phyloP scores from a whole-genome alignment of 305 asterid genomes.

The Andrographis paniculata region DNA sequence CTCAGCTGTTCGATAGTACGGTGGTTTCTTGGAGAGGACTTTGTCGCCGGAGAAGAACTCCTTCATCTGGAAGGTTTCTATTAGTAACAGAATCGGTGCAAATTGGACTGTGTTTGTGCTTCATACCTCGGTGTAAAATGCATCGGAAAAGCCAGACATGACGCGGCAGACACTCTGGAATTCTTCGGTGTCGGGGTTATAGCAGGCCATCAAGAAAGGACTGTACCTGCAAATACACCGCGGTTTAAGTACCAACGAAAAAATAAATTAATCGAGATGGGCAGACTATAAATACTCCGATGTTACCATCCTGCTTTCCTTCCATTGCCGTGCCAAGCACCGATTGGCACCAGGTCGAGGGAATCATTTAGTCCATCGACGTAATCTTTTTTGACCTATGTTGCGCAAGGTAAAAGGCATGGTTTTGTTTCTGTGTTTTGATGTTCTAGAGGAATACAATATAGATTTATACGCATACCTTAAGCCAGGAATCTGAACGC shows the following conservation, averaged over 20 bases:
- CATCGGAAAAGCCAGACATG: slow-evolving; percentile 90
- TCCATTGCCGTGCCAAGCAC: slow-evolving; percentile 97
- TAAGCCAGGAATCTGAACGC: slow-evolving; percentile 93
- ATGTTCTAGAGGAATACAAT: too few species aligned
- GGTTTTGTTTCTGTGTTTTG: too few species aligned
- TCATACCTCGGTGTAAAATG: slow-evolving; percentile 67
- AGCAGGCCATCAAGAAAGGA: slow-evolving; percentile 92
- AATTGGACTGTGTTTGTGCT: too few species aligned
- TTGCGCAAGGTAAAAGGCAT: slow-evolving; percentile 23
- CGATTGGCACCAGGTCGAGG: slow-evolving; percentile 89
- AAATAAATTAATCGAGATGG: background rate
- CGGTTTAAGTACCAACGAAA: slow-evolving; percentile 1
- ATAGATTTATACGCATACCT: slow-evolving; percentile 51
- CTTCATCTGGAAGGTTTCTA: slow-evolving; percentile 68
- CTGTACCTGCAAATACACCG: slow-evolving; percentile 53
- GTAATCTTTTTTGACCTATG: slow-evolving; percentile 91
- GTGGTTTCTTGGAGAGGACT: slow-evolving; percentile 48
- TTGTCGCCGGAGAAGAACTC: slow-evolving; percentile 56
- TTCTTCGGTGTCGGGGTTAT: slow-evolving; percentile 80
- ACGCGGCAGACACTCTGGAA: slow-evolving; percentile 91
- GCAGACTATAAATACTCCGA: slow-evolving; percentile 6
- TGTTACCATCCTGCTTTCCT: slow-evolving; percentile 92
- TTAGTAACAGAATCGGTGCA: too few species aligned
- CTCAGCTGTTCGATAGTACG: slow-evolving; percentile 72
- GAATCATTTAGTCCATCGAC: slow-evolving; percentile 81